Evolutionary conservation across 2,329 filamentous ascomycete genomes (phyloP).

Genomic region (Aspergillus japonicus): DNA sequence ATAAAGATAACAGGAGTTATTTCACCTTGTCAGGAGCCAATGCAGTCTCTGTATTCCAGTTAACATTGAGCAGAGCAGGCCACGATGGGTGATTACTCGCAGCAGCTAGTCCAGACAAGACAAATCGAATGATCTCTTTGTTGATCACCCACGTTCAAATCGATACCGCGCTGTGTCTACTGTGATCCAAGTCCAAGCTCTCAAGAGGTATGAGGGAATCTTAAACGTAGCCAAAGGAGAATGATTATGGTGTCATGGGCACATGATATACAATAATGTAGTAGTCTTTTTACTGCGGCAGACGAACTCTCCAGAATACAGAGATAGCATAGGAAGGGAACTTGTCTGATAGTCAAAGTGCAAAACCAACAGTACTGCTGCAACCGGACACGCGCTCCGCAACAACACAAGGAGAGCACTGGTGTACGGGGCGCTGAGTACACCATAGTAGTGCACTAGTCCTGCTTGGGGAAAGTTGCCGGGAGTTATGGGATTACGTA

Average conservation of each 20-base stretch:
- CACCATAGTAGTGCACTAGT: neutral
- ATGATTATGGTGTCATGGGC: neutral
- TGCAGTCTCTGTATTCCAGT: too few species aligned
- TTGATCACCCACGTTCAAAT: too few species aligned
- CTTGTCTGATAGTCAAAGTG: neutral
- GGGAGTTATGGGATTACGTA: too few species aligned
- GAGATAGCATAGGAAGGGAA: neutral
- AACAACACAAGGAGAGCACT: neutral
- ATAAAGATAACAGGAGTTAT: neutral
- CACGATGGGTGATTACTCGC: too few species aligned
- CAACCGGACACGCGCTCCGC: neutral
- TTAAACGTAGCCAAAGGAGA: neutral
- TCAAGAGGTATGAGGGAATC: too few species aligned
- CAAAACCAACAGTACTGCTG: neutral
- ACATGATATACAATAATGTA: neutral
- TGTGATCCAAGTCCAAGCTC: too few species aligned
- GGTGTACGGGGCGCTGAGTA: neutral
- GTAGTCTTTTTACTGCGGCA: neutral
- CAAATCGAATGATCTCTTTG: too few species aligned
- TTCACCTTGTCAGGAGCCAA: too few species aligned
- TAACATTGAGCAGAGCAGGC: too few species aligned
- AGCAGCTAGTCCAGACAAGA: too few species aligned
- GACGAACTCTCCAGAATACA: neutral
- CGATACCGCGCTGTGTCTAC: too few species aligned
- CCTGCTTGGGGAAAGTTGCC: neutral